These are phyloP conservation scores for Royoungia palumana DNA, from an alignment of 768 basidiomycete species.

Conservation along the genomic window DNA sequence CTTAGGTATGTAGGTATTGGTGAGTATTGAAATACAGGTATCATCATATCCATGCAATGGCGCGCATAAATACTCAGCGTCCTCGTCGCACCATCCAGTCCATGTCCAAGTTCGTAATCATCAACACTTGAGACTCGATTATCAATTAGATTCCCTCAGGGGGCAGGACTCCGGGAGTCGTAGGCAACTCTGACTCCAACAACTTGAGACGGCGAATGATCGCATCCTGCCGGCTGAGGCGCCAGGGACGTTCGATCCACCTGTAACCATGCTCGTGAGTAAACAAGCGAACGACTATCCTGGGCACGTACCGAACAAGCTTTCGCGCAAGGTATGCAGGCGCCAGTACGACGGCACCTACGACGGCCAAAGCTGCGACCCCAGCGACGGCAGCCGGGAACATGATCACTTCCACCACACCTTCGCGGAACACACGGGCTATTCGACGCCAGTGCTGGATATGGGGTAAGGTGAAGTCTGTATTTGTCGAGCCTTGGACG, in stretches of 20 bases:
- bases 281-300: no score
- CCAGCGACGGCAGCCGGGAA: conserved; percentile 3
- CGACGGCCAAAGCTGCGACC: background rate
- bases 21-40: background rate
- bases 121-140: no score
- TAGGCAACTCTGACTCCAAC: no score
- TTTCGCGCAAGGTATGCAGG: background rate
- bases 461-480: conserved; percentile 4
- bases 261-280: background rate
- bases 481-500: conserved; percentile 6
- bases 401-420: conserved; percentile 1
- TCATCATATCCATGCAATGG: background rate
- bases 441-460: conserved; percentile 11
- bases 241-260: conserved; percentile 5
- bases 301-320: background rate
- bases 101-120: no score
- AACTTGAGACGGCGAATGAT: no score
- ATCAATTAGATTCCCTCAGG: no score
- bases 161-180: no score
- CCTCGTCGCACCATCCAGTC: no score
- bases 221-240: background rate
- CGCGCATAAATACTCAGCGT: no score
- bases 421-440: background rate
- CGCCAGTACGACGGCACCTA: background rate
- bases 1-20: no score